phyloP scores from a whole-genome alignment of 2,329 filamentous ascomycete species.

The Byssoonygena ceratinophila region DNA sequence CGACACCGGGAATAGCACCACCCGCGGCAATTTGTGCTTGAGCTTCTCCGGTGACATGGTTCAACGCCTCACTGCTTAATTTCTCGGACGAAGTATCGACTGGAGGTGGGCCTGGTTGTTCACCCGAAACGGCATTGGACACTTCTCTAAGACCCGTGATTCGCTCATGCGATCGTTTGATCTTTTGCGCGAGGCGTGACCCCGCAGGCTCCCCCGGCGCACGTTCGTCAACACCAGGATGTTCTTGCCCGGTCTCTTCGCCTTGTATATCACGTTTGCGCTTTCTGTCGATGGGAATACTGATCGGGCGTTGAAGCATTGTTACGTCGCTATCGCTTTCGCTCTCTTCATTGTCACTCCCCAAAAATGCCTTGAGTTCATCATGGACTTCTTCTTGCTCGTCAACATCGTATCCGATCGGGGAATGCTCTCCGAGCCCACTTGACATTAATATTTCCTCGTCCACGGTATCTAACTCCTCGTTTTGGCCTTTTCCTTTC shows the following conservation, averaged over 20 bases:
- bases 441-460: constrained; percentile 43
- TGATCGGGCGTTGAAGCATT: constrained; percentile 32
- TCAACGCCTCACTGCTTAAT: constrained; percentile 47
- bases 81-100: constrained; percentile 33
- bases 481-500: constrained; percentile 32
- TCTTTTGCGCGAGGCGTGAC: constrained; percentile 31
- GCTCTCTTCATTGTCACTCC: constrained; percentile 28
- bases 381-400: constrained; percentile 57
- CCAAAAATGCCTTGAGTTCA: constrained; percentile 64
- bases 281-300: constrained; percentile 25
- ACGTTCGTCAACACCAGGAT: constrained; percentile 30
- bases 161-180: constrained; percentile 35
- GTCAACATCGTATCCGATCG: constrained; percentile 49
- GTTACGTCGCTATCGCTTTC: constrained; percentile 27
- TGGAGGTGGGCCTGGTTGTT: constrained; percentile 11
- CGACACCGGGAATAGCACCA: constrained; percentile 22
- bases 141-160: constrained; percentile 32
- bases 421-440: constrained; percentile 41
- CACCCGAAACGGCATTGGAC: constrained; percentile 22
- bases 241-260: constrained; percentile 20
- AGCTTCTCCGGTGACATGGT: constrained; percentile 21
- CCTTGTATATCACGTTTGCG: constrained; percentile 29
- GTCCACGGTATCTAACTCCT: constrained; percentile 29
- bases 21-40: constrained; percentile 21
- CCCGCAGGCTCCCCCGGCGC: constrained; percentile 39